Evolutionary conservation across 2,329 filamentous ascomycete genomes (phyloP), one percentile per base, ranked within the genome.

Genomic region (Aureobasidium sp.): DNA sequence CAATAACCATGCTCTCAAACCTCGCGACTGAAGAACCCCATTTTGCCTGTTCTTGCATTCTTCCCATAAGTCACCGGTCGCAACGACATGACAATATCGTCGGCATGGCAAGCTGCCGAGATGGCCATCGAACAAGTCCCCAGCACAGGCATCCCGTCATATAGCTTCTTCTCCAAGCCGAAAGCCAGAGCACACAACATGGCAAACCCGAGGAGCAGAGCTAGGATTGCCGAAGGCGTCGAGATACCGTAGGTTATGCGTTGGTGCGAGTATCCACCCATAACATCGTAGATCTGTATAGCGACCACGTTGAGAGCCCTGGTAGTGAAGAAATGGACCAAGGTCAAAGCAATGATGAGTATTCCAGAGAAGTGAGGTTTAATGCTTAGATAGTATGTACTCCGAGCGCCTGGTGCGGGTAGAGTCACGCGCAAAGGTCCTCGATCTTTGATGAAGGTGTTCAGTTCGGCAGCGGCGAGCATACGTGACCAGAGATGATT

Each of bases 401-500:
- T 45, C 8, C 8, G 25, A 8, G 39, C 27, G 6, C 25, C 36
- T 34, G 17, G 39, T n/a, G 11, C 12, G 1, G 29, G 53, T 7
- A 45, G 11, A 27, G 39, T 57, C 2, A 57, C 39, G 1, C 53
- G 27, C 17, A 57, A 14, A 6, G 41, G 11, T 25, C n/a, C 29
- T n/a, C n/a, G 39, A 7, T 12, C 25, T 15, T 17, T 45, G 17
- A 14, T 8, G 17, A 36, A 36, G 6, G 25, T 2, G 29, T 45
- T 57, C 2, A 57, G 14, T 11, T 57, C 53, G 11, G 41, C 39
- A 6, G 53, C 53, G n/a, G 27, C 53, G 17, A 57, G 29, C 53
- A 57, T 57, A 25, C 53, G 53, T 11, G 39, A 45, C 39, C 39
- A 57, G 5, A 57, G n/a, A 29, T 57, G 53, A 9, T 57, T 57